Evolutionary conservation across 2,329 filamentous ascomycete species (phyloP).

Genomic region (Neonectria faginata): DNA sequence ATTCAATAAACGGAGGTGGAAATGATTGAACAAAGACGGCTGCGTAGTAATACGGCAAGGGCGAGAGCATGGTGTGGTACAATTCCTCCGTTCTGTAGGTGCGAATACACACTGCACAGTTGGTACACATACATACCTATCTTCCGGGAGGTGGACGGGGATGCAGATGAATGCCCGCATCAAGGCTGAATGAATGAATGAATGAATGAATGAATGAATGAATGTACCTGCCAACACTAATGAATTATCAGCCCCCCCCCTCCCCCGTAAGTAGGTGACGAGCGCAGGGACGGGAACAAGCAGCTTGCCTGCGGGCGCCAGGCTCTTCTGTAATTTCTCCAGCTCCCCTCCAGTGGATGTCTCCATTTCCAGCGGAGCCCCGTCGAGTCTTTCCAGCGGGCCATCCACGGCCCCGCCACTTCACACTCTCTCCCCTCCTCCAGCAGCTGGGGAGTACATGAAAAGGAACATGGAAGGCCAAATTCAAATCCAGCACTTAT

Average conservation of each 20-base stretch:
- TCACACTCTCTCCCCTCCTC: background rate
- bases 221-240: no score
- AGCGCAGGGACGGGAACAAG: no score
- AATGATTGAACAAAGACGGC: background rate
- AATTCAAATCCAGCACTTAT: background rate
- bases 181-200: background rate
- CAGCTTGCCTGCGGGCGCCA: background rate
- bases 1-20: background rate
- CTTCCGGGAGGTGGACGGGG: no score
- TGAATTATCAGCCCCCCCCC: no score
- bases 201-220: background rate
- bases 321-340: background rate
- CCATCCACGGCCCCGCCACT: slow-evolving; percentile 2
- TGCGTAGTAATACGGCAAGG: background rate
- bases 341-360: background rate
- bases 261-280: no score
- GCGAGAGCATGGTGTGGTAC: background rate
- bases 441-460: background rate
- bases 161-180: background rate
- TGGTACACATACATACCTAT: background rate
- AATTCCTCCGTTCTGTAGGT: background rate
- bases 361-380: slow-evolving; percentile 7
- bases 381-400: slow-evolving; percentile 5
- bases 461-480: background rate
- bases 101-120: background rate